phyloP scores from a whole-genome alignment of 2,329 filamentous ascomycete genomes.

The Trichoderma gracile region DNA sequence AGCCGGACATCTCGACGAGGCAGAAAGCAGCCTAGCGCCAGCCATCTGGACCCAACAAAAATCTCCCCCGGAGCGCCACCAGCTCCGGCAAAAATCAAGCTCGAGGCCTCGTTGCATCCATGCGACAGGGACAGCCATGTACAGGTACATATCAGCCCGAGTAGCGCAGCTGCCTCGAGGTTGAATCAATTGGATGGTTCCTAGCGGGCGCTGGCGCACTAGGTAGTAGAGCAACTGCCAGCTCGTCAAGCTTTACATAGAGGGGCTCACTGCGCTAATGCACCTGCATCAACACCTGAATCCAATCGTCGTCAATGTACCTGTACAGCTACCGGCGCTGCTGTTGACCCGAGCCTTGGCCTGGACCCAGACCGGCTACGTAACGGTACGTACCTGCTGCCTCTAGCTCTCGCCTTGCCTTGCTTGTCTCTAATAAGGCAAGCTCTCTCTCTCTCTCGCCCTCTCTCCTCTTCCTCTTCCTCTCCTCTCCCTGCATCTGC shows the following conservation, averaged over 20 bases:
- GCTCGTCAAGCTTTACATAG: too few species aligned
- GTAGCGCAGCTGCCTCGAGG: conserved; percentile 13
- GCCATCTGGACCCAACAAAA: conserved; percentile 16
- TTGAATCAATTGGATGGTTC: neutral
- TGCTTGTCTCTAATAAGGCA: neutral
- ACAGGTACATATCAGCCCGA: neutral
- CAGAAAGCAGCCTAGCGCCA: neutral
- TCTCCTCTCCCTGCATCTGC: conserved; percentile 14
- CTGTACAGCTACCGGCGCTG: neutral
- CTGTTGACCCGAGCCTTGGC: neutral
- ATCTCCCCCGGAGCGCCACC: conserved; percentile 16
- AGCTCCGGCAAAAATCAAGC: conserved; percentile 13
- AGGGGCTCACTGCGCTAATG: too few species aligned
- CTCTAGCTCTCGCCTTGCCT: neutral
- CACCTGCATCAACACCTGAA: too few species aligned
- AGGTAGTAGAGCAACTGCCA: neutral
- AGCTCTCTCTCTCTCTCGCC: neutral
- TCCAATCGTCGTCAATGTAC: too few species aligned
- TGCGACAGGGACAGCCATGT: neutral
- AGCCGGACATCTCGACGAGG: neutral
- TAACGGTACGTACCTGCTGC: neutral
- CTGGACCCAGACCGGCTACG: neutral
- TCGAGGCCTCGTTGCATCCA: neutral
- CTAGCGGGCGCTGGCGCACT: neutral
- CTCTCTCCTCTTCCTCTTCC: conserved; percentile 1